Base-by-base conservation (phyloP, 1,284 basidiomycete species). In the Ceratobasidium sp. region DNA sequence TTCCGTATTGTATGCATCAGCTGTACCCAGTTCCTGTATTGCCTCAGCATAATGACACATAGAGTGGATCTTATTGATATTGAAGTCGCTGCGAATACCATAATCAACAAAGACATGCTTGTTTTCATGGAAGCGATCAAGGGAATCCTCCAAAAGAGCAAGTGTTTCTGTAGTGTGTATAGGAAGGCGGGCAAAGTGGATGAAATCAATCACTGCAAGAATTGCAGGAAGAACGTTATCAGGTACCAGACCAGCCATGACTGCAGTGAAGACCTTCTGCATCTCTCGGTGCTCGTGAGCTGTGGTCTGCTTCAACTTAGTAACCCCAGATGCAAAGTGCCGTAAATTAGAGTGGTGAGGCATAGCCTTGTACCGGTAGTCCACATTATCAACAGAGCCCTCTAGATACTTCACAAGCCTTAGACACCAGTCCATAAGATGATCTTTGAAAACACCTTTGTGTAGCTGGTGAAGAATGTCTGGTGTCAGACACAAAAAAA, bases 381-480 rank as follows among this genome's bases (percentile, higher is more conserved):
- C 74, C 16, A 75, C 23, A 8, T 69, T 47, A 13, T 23, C 23
- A 7, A 30, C 50, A 28, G 50, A 23, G 47, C 47, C 47, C n/a
- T 50, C 1, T 16, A 55, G 54, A n/a, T 28, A 1, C 4, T 46
- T 52, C 7, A 64, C 21, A 8, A 73, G 41, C 16, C 2, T 18
- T 16, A 38, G 14, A 41, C 54, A 67, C 73, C 70, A 74, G 14
- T 8, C 32, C 6, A 73, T 57, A n/a, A 75, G 30, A 41, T 76
- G 73, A 26, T 71, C 62, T 61, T 80, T 80, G 72, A 80, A 78
- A n/a, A 81, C 76, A n/a, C 80, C 80, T 58, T 81, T 80, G 72
- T 81, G 78, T 1, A 80, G 72, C 58, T 81, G 80, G 66, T 81
- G 80, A 1, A 81, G 75, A 43, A 80, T 63, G 54, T 81, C 78